Conservation (phyloP, 495 filamentous ascomycete genomes). For the Achaetomiella virescens region DNA sequence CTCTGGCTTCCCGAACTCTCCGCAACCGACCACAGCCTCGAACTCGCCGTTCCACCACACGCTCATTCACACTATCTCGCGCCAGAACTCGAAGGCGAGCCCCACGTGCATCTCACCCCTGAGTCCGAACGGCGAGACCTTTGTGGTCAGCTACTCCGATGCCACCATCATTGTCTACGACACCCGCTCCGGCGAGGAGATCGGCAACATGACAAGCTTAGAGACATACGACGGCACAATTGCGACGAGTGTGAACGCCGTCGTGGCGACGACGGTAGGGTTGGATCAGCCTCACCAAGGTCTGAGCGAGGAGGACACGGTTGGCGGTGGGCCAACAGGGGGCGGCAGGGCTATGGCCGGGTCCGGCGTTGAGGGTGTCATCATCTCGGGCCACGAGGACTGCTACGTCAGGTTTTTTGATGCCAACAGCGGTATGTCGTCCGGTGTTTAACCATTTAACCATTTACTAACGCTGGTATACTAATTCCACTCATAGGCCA, state of each 20-base stretch:
- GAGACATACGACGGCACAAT: slow-evolving; percentile 89
- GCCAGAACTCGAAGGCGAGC: slow-evolving; percentile 60
- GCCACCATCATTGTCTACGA: slow-evolving; percentile 86
- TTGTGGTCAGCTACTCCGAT: slow-evolving; percentile 89
- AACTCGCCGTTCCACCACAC: slow-evolving; percentile 52
- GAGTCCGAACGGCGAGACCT: slow-evolving; percentile 77
- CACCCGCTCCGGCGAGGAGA: slow-evolving; percentile 83
- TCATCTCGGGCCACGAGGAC: slow-evolving; percentile 95
- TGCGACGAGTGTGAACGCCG: slow-evolving; percentile 76
- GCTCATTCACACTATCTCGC: slow-evolving; percentile 76
- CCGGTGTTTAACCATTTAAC: background rate
- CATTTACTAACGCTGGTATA: background rate
- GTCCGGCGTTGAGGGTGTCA: slow-evolving; percentile 78
- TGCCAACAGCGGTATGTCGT: slow-evolving; percentile 87
- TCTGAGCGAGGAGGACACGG: slow-evolving; percentile 51
- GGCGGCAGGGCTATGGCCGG: slow-evolving; percentile 51
- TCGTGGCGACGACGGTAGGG: slow-evolving; percentile 81
- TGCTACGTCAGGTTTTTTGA: slow-evolving; percentile 94
- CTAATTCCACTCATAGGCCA: slow-evolving; percentile 64
- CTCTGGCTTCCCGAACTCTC: slow-evolving; percentile 79
- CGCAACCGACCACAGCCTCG: slow-evolving; percentile 76
- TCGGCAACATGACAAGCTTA: slow-evolving; percentile 81
- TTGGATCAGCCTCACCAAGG: slow-evolving; percentile 55
- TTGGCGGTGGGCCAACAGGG: slow-evolving; percentile 67
- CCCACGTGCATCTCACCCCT: slow-evolving; percentile 90